Percentiles rank a stretch among this genome's conserved stretches.
Conservation (phyloP, 805 yeast species). For the Diddensiella transvaalensis region DNA sequence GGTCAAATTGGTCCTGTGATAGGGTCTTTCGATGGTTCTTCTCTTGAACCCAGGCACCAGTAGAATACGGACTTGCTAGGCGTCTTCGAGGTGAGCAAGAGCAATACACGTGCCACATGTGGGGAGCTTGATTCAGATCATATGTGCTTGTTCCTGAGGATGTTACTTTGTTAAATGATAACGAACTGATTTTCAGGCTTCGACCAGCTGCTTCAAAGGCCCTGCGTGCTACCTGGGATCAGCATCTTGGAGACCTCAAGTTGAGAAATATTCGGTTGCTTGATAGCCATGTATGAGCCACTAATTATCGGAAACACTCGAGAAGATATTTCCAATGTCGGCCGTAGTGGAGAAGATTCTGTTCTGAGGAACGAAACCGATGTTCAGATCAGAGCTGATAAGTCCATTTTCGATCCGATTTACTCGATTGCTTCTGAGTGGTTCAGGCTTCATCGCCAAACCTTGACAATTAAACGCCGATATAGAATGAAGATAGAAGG, state of each 20-base stretch:
- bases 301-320: background rate
- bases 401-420: background rate
- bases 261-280: no score
- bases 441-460: background rate
- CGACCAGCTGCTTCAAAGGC: background rate
- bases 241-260: background rate
- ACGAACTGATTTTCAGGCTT: background rate
- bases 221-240: background rate
- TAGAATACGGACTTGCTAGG: background rate
- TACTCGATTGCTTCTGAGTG: background rate
- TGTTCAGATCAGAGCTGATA: background rate
- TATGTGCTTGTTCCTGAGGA: background rate
- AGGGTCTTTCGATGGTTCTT: background rate
- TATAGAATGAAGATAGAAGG: background rate
- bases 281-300: background rate
- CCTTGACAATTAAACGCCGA: background rate
- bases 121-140: background rate
- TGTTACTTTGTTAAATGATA: background rate
- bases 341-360: background rate
- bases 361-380: background rate
- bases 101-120: background rate
- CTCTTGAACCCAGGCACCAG: background rate
- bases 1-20: background rate
- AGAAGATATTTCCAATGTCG: background rate
- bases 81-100: background rate